phyloP scores from a whole-genome alignment of 495 filamentous ascomycete genomes.

The Trichoderma virens region DNA sequence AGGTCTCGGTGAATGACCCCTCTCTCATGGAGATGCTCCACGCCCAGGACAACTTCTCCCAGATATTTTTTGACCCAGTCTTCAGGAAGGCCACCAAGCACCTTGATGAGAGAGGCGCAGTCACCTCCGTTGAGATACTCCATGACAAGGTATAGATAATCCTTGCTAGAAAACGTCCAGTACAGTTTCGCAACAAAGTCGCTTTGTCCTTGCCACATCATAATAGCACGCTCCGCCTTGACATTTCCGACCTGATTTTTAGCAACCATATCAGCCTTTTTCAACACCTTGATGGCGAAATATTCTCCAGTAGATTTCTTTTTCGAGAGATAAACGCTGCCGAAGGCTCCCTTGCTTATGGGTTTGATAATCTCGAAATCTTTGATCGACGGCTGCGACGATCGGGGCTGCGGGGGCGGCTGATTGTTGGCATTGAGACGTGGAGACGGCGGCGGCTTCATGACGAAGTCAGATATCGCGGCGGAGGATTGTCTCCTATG shows the following conservation, averaged over 20 bases:
- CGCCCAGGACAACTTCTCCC: constrained; percentile 87
- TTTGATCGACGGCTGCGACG: constrained; percentile 90
- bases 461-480: constrained; percentile 58
- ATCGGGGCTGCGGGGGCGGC: constrained; percentile 63
- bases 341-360: constrained; percentile 97
- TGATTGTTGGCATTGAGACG: constrained; percentile 64
- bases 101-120: constrained; percentile 91
- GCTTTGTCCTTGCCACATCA: constrained; percentile 99
- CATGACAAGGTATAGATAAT: constrained; percentile 98
- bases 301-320: constrained; percentile 98
- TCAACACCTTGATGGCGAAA: constrained; percentile 95
- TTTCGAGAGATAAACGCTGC: constrained; percentile 93
- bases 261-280: constrained; percentile 99
- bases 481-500: constrained; percentile 92
- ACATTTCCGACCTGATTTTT: constrained; percentile 99
- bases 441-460: constrained; percentile 70
- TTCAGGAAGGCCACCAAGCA: constrained; percentile 81
- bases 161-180: constrained; percentile 99
- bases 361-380: constrained; percentile 99
- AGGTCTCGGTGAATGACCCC: constrained; percentile 95
- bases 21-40: constrained; percentile 88
- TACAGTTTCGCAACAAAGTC: constrained; percentile 98
- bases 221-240: constrained; percentile 97
- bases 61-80: constrained; percentile 98
- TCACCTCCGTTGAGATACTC: constrained; percentile 98